phyloP scores from a whole-genome alignment of 2,329 filamentous ascomycete genomes.

The Pseudogymnoascus sp. region DNA sequence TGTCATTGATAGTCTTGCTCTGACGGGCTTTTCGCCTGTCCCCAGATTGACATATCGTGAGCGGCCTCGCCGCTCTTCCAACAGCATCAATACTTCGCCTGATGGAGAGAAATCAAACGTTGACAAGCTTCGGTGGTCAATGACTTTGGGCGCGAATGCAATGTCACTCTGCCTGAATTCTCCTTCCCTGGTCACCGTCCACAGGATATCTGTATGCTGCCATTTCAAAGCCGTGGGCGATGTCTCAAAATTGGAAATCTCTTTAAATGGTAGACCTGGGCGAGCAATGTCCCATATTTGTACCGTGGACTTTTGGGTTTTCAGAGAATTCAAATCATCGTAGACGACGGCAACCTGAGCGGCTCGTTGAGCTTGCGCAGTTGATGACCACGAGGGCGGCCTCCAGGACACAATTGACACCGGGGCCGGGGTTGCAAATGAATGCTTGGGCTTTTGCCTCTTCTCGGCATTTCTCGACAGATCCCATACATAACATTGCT shows the following conservation, averaged over 20 bases:
- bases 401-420: slow-evolving; percentile 54
- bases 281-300: slow-evolving; percentile 63
- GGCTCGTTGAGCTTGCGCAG: slow-evolving; percentile 48
- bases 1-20: slow-evolving; percentile 4
- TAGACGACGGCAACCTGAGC: slow-evolving; percentile 57
- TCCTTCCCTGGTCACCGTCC: slow-evolving; percentile 56
- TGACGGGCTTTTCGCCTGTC: neutral
- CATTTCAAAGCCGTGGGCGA: slow-evolving; percentile 52
- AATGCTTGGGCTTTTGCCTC: slow-evolving; percentile 55
- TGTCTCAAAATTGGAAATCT: slow-evolving; percentile 51
- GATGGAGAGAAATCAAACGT: slow-evolving; percentile 51
- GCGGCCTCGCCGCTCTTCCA: slow-evolving; percentile 47
- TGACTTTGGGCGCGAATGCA: slow-evolving; percentile 52
- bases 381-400: slow-evolving; percentile 57
- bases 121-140: slow-evolving; percentile 55
- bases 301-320: slow-evolving; percentile 48
- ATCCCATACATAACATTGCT: slow-evolving; percentile 58
- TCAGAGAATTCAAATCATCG: slow-evolving; percentile 45
- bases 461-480: slow-evolving; percentile 51
- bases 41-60: slow-evolving; percentile 28
- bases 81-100: slow-evolving; percentile 52
- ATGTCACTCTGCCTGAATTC: slow-evolving; percentile 58
- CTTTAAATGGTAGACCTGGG: slow-evolving; percentile 58
- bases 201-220: slow-evolving; percentile 57
- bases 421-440: slow-evolving; percentile 52